Evolutionary conservation across 1,284 basidiomycete species (phyloP).

Genomic region (Leccinum subatratum): DNA sequence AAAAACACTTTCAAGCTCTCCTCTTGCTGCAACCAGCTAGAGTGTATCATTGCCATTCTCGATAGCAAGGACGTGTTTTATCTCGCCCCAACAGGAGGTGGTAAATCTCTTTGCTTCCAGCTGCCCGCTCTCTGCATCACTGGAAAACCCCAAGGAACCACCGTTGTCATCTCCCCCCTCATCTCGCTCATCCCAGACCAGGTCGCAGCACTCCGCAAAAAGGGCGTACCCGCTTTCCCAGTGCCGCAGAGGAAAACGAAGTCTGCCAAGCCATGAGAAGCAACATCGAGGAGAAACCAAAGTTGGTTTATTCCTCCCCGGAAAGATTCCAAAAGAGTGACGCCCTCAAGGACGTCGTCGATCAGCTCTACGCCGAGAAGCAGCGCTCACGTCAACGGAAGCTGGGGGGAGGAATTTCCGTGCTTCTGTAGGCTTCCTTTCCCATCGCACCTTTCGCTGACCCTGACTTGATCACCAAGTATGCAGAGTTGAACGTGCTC

Average conservation of each 20-base stretch:
- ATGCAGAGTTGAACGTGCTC: conserved; percentile 63
- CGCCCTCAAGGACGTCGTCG: conserved; percentile 54
- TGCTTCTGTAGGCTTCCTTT: conserved; percentile 50
- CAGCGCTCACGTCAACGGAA: conserved; percentile 83
- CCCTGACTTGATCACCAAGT: conserved; percentile 40
- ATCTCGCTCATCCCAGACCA: conserved; percentile 91
- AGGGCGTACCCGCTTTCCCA: conserved; percentile 56
- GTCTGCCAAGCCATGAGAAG: conserved; percentile 41
- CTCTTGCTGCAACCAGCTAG: conserved; percentile 77
- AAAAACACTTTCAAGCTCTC: conserved; percentile 64
- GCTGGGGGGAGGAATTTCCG: conserved; percentile 87
- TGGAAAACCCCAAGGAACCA: conserved; percentile 76
- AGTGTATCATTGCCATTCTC: conserved; percentile 81
- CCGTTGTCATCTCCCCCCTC: conserved; percentile 88
- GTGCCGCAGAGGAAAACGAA: conserved; percentile 54
- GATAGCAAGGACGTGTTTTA: conserved; percentile 86
- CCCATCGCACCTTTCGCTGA: not conserved
- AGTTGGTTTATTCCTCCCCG: conserved; percentile 88
- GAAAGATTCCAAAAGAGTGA: conserved; percentile 75
- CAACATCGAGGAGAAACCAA: conserved; percentile 44
- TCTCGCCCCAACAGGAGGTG: conserved; percentile 95
- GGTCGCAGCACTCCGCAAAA: conserved; percentile 64
- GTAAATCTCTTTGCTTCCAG: conserved; percentile 84
- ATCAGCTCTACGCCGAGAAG: conserved; percentile 50
- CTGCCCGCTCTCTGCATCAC: conserved; percentile 80